Evolutionary conservation across 352 stramenopile species (phyloP).

Genomic region (Pythium dissimile): DNA sequence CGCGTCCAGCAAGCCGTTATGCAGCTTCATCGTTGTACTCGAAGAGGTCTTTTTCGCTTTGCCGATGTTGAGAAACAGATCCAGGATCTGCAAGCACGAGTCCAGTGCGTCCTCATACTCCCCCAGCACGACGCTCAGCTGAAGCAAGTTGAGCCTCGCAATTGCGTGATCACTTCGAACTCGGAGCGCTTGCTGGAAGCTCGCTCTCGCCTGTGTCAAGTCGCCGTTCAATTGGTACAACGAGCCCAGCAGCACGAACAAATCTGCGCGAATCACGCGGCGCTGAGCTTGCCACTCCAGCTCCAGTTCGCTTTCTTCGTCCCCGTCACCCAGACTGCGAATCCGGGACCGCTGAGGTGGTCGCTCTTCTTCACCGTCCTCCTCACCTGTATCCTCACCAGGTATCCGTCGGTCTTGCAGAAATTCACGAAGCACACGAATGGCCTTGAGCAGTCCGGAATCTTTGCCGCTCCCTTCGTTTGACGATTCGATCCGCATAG

Average conservation of each 20-base stretch:
- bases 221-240: slow-evolving; percentile 40
- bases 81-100: slow-evolving; percentile 29
- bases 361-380: not conserved
- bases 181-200: slow-evolving; percentile 30
- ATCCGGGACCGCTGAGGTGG: not conserved
- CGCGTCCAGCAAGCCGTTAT: slow-evolving; percentile 26
- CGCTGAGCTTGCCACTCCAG: slow-evolving; percentile 30
- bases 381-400: slow-evolving; percentile 20
- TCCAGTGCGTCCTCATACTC: slow-evolving; percentile 43
- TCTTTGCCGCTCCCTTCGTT: slow-evolving; percentile 1
- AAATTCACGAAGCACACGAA: slow-evolving; percentile 34
- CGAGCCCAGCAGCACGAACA: slow-evolving; percentile 31
- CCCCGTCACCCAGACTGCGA: slow-evolving; percentile 9
- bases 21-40: not conserved
- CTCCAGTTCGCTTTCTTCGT: slow-evolving; percentile 21
- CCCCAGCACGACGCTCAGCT: slow-evolving; percentile 28
- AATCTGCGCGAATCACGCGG: slow-evolving; percentile 36
- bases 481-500: slow-evolving; percentile 2
- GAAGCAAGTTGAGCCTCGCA: slow-evolving; percentile 44
- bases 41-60: not conserved
- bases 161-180: slow-evolving; percentile 36
- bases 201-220: slow-evolving; percentile 15
- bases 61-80: slow-evolving; percentile 15
- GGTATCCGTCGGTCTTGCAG: slow-evolving; percentile 26
- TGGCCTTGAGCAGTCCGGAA: slow-evolving; percentile 15